Base-by-base conservation (phyloP, 768 basidiomycete genomes). In the Termitomyces sp. region DNA sequence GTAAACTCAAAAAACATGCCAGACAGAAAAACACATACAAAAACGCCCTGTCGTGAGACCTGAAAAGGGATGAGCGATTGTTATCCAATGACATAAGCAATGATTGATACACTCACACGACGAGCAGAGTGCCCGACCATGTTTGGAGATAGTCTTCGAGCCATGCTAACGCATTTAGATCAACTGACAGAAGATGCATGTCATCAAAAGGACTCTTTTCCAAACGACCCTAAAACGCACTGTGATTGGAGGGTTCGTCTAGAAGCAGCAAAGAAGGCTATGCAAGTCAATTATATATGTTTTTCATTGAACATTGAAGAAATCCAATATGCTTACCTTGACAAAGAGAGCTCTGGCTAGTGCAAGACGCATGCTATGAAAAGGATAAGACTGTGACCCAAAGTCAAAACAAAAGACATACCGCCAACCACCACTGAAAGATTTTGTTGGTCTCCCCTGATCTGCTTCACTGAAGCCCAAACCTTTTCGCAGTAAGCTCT, bases 351-450 rank as follows among this genome's bases (percentile, higher is more conserved):
- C 97, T 63, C 96, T 80, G 14, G 97, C 97, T 32, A 99, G 78
- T 5, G 96, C 96, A 27, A 99, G 79, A 64, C 97, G 86, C 97
- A 99, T 98, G 59, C 96, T 91, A 32, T 57, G 18, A 6, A 31
- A 24, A 20, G 34, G 20, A 36, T 57, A 43, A 44, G 22, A 47
- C 60, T 9, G 51, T 42, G 46, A 20, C 42, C 31, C 2, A 34
- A 27, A 37, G 50, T 46, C 22, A 29, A 46, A 22, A n/a, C 12
- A 13, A 13, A n/a, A 34, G 24, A 61, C 78, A 67, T 59, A 87
- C 88, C 88, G 76, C 97, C 97, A 99, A 75, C 97, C 97, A 76
- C 93, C 94, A 73, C 90, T 92, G 78, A 96, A 97, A 14, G 89
- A 87, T 68, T 72, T 88, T 13, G 94, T 96, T 46, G 85, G 86